Evolutionary conservation across 2,329 filamentous ascomycete genomes (phyloP).

Genomic region (Monosporascus sp.): DNA sequence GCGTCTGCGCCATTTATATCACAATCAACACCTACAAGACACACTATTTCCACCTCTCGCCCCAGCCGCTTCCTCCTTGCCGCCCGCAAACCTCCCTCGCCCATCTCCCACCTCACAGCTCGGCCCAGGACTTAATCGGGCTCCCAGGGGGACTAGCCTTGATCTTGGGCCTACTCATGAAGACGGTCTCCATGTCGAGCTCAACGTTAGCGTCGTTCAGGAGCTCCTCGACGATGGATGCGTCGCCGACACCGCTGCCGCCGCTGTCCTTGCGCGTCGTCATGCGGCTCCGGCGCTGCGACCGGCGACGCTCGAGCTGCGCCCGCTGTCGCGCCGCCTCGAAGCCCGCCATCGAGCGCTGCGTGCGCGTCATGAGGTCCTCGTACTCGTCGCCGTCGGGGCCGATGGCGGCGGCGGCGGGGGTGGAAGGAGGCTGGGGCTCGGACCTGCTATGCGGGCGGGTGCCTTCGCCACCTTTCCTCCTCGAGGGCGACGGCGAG

Average conservation of each 20-base stretch:
- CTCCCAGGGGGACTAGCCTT: constrained; percentile 65
- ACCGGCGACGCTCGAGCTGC: constrained; percentile 51
- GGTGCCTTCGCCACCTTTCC: constrained; percentile 21
- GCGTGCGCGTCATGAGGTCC: constrained; percentile 53
- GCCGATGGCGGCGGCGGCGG: constrained; percentile 6
- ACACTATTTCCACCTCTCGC: no score
- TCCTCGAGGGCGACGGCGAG: constrained; percentile 8
- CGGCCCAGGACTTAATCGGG: constrained; percentile 32
- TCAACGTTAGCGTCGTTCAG: constrained; percentile 56
- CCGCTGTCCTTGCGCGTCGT: constrained; percentile 38
- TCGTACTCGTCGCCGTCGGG: constrained; percentile 33
- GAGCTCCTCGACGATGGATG: constrained; percentile 50
- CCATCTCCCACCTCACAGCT: background rate
- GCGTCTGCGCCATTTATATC: no score
- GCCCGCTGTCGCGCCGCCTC: constrained; percentile 58
- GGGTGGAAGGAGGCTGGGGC: constrained; percentile 3
- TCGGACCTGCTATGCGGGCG: constrained; percentile 8
- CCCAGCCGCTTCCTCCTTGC: no score
- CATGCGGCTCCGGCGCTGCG: constrained; percentile 41
- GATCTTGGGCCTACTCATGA: constrained; percentile 78
- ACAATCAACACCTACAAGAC: no score
- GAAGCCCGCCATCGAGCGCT: constrained; percentile 58
- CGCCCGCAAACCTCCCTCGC: background rate
- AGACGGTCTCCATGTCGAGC: constrained; percentile 72
- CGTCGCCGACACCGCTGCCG: constrained; percentile 26